Evolutionary conservation across 2,329 filamentous ascomycete genomes (phyloP).

Genomic region (Colletotrichum lindemuthianum): DNA sequence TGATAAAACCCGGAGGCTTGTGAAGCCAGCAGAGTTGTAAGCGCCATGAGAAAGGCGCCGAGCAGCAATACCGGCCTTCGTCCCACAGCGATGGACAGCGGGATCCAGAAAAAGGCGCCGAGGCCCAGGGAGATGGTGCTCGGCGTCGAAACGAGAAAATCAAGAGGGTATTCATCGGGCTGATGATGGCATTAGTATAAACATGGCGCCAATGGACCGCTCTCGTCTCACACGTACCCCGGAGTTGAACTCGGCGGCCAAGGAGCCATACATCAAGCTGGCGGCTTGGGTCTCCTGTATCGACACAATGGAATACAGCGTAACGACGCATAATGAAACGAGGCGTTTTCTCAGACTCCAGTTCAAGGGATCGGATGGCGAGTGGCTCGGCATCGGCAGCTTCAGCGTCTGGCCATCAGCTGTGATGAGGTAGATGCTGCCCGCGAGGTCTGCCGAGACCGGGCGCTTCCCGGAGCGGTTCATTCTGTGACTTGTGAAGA

Average conservation of each 20-base stretch:
- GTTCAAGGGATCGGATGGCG: slow-evolving; percentile 43
- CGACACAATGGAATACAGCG: slow-evolving; percentile 37
- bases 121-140: slow-evolving; percentile 46
- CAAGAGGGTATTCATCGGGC: slow-evolving; percentile 11
- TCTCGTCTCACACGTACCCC: slow-evolving; percentile 28
- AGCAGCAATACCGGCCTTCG: slow-evolving; percentile 48
- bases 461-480: slow-evolving; percentile 17
- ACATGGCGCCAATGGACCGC: slow-evolving; percentile 10
- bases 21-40: slow-evolving; percentile 40
- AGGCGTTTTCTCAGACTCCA: slow-evolving; percentile 40
- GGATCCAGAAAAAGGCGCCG: slow-evolving; percentile 50
- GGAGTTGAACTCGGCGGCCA: slow-evolving; percentile 38
- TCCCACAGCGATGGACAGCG: slow-evolving; percentile 48
- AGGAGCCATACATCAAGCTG: slow-evolving; percentile 36
- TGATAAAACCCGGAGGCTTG: slow-evolving; percentile 41
- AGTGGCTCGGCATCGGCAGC: slow-evolving; percentile 46
- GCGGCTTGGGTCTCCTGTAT: slow-evolving; percentile 40
- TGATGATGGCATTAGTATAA: slow-evolving; percentile 30
- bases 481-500: background rate
- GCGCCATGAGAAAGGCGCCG: slow-evolving; percentile 35
- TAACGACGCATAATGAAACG: slow-evolving; percentile 35
- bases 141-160: slow-evolving; percentile 26
- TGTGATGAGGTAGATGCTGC: slow-evolving; percentile 46
- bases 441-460: slow-evolving; percentile 36
- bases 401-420: slow-evolving; percentile 43